Evolutionary conservation across 2,329 filamentous ascomycete species (phyloP).

Genomic region (Aspergillus melleus): DNA sequence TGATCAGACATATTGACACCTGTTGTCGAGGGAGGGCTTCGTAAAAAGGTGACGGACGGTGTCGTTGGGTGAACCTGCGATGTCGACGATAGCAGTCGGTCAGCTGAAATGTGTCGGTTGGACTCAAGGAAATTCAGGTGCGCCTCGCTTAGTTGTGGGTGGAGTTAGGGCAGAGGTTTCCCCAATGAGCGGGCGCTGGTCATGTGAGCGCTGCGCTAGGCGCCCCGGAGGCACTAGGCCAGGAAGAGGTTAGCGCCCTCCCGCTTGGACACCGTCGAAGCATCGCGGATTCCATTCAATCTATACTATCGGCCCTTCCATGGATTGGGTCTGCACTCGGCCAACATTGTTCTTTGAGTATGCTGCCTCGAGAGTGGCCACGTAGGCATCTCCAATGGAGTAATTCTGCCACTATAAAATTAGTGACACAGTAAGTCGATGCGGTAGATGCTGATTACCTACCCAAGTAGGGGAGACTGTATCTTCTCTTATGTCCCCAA

Average conservation of each 20-base stretch:
- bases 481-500: too few species aligned
- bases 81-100: constrained; percentile 37
- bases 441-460: too few species aligned
- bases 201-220: constrained; percentile 25
- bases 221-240: constrained; percentile 5
- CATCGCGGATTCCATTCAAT: background rate
- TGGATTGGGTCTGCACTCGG: too few species aligned
- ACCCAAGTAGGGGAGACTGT: too few species aligned
- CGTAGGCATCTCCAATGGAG: too few species aligned
- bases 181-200: constrained; percentile 21
- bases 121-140: constrained; percentile 41
- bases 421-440: too few species aligned
- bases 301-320: too few species aligned
- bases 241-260: background rate
- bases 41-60: constrained; percentile 40
- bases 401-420: too few species aligned
- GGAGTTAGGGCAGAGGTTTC: constrained; percentile 36
- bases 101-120: constrained; percentile 36
- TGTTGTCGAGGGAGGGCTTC: constrained; percentile 41
- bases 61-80: constrained; percentile 40
- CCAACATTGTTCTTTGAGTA: too few species aligned
- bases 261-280: background rate
- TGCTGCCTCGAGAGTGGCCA: too few species aligned
- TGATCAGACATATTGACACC: constrained; percentile 79
- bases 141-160: constrained; percentile 46